Evolutionary conservation across 208 protist genomes (phyloP), one percentile per base, ranked within the genome.

Genomic region (Crithidia brevicula): DNA sequence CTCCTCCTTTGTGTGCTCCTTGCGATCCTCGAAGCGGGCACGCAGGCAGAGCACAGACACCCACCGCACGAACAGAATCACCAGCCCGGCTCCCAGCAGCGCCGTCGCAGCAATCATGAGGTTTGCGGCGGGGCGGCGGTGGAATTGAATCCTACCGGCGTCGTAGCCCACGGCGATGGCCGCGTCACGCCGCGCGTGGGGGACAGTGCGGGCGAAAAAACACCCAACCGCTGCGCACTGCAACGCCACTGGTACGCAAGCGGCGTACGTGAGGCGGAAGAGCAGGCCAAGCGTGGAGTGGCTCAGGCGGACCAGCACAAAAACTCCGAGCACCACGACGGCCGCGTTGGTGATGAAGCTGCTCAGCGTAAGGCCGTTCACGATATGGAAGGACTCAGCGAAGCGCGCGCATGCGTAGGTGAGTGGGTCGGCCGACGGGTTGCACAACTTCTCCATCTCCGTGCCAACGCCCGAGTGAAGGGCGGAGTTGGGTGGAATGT

Each of bases 261-360:
- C 57, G 8, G 63, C 31, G 22, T 76, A 47, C 11, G 68, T 43
- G 11, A 79, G 40, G 0, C 61, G 57, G 18, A 45, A 63, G n/a
- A 88, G 69, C 28, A 88, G 23, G 16, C 56, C 46, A 7, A 64
- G 47, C 10, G 83, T 81, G 10, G 68, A 79, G 27, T 50, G 54
- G 49, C 56, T 71, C 15, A 86, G 27, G 6, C 77, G 77, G 6
- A 66, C 83, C 6, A 86, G 40, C 36, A 74, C 67, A 58, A 87
- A 83, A n/a, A 79, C 42, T 42, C 36, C 38, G 28, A 68, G 25
- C 47, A 85, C 23, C 18, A 89, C 59, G 18, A 54, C 31, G 2
- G 86, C n/a, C 4, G 85, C 54, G 52, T 60, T 65, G 3, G 78
- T 69, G 51, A 88, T 82, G 63, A 92, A 87, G 65, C 67, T 79